A percentile compares a stretch with the other conserved stretches of the same genome.
These are phyloP conservation scores for Herpotrichia juniperi DNA, from an alignment of 2,329 filamentous ascomycete species.

Conservation along the genomic window DNA sequence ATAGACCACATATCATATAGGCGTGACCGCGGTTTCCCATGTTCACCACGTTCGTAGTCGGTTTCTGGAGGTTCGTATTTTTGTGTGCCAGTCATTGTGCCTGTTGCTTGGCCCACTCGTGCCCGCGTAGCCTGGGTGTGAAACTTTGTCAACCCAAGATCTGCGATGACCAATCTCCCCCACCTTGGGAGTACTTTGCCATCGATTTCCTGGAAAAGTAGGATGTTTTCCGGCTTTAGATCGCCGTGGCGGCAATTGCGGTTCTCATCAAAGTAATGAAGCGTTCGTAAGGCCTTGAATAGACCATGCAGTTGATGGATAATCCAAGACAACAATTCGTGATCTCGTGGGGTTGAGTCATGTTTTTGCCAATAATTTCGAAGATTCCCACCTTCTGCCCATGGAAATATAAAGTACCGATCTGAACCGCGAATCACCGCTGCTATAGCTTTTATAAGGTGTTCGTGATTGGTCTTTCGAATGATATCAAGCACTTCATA, in stretches of 20 bases:
- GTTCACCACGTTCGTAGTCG: too few species aligned
- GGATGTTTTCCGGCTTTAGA: conserved; percentile 21
- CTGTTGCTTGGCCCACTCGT: conserved; percentile 1
- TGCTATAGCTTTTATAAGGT: too few species aligned
- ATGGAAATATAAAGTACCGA: conserved; percentile 19
- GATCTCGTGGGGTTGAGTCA: neutral
- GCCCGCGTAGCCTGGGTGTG: conserved; percentile 5
- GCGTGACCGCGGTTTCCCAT: conserved; percentile 9
- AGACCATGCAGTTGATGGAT: conserved; percentile 15
- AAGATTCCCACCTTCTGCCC: conserved; percentile 15
- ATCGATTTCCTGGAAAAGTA: conserved; percentile 4
- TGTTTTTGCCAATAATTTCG: conserved; percentile 10
- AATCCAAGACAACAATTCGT: conserved; percentile 6
- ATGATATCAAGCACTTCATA: too few species aligned
- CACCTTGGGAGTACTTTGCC: neutral
- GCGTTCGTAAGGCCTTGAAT: conserved; percentile 6
- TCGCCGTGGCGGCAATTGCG: conserved; percentile 16
- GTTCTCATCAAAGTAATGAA: conserved; percentile 13
- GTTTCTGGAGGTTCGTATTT: conserved; percentile 15
- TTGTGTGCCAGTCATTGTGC: conserved; percentile 10
- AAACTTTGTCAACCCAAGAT: conserved; percentile 9
- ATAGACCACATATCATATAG: conserved; percentile 20
- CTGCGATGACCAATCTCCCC: conserved; percentile 13
- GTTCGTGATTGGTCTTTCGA: too few species aligned
- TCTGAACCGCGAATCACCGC: too few species aligned